Evolutionary conservation across 2,329 filamentous ascomycete species (phyloP), one percentile per base, ranked within the genome.

Genomic region (Aspergillus thermomutatus): DNA sequence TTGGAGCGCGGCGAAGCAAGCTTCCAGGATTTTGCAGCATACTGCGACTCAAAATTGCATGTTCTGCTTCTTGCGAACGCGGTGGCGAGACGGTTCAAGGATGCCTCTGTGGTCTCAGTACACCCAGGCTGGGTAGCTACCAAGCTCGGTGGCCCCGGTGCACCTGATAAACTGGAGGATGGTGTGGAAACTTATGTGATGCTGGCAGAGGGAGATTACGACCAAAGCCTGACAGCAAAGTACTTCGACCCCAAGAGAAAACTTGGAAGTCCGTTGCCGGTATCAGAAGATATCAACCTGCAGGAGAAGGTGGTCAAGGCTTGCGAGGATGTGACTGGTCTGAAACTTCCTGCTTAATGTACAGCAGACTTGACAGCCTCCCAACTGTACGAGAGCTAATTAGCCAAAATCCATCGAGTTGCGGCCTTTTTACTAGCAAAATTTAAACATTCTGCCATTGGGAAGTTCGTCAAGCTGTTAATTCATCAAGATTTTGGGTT

Each of bases 11-110:
- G 67, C 5, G 70, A 75, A 55, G 60, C 59, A 40, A 57, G 55
- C 10, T 80, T 70, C 51, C 64, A 67, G 46, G 66, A 69, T 4
- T 71, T 69, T 14, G 62, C 69, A 1, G 78, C 78, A 0, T 85
- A 85, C 61, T 75, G 72, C 58, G 81, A 83, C 59, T 80, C 73
- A 51, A 86, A 86, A 69, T 63, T 85, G n/a, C 81, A 85, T 61
- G 77, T 82, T 47, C 71, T 82, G 45, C 71, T 85, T 62, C 71
- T 86, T 27, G 79, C 82, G 0, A 81, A 80, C 56, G 80, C 78
- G 6, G 79, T 85, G 49, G 78, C 82, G 2, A 71, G 77, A 19
- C 69, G 73, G 23, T 80, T 77, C 70, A 66, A 70, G 2, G 64
- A 72, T n/a, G 75, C 80, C 0, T 69, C 76, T 50, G 78, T 75